Evolutionary conservation across 2,329 filamentous ascomycete genomes (phyloP), one percentile per base, ranked within the genome.

Genomic region (Trichoderma semiorbis): DNA sequence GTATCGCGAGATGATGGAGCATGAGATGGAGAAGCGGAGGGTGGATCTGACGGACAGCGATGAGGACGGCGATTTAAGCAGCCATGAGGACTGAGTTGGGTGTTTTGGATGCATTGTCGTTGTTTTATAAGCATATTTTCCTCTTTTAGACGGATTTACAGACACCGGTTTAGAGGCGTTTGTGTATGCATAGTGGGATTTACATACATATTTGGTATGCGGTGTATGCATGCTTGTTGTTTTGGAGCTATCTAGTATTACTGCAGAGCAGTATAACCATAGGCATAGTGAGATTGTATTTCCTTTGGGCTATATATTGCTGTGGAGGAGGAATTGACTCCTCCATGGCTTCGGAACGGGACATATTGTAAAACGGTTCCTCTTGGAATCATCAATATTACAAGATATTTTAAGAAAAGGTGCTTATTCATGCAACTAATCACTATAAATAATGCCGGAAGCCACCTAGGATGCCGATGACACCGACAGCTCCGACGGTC

Each of bases 1-100:
- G 0, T 99, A 95, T 83, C 88, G 91, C 65, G 96, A 99, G 84
- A 95, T 98, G 91, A 89, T 90, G 60, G 94, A 97, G 81, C 93
- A 97, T 75, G 88, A 91, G 76, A 86, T 86, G 74, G 90, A 90
- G 78, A 90, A 86, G 77, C 73, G 80, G 55, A 80, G 78, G 7
- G 80, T 84, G 3, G 84, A 86, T 69, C 78, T 84, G 71, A 82
- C 82, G 16, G 84, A 85, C 62, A 85, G 84, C 58, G 84, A 85
- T 50, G 84, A 86, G 67, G 85, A 86, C 66, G 82, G 79, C 24
- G 83, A 85, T 61, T 76, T 80, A 53, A 80, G 79, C 53, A 64
- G 61, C 53, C 78, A 79, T 64, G 78, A 79, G 50, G 77, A 78
- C n/a, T 77, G 76, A 21, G 43, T 58, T 21, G 32, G 21, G 26